Conservation (phyloP, 2,329 filamentous ascomycete genomes). For the Calonectria pseudoreteaudii region DNA sequence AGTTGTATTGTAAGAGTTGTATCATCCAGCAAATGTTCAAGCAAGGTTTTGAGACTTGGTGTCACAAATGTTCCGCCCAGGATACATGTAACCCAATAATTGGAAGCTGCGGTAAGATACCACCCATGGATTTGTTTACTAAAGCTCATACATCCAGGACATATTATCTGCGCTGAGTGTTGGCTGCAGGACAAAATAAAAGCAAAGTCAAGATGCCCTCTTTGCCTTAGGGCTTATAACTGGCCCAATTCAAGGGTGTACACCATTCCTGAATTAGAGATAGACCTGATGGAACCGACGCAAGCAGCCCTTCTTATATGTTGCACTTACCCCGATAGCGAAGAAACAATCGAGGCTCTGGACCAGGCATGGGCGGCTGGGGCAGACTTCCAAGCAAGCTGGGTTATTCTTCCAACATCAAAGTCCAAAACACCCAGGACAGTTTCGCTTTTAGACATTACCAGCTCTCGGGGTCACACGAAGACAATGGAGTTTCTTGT, state of each 20-base stretch:
- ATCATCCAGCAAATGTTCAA: background rate
- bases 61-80: background rate
- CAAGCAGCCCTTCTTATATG: background rate
- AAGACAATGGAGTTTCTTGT: background rate
- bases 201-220: background rate
- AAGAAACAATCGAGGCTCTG: background rate
- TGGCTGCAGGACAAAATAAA: background rate
- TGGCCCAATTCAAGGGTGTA: background rate
- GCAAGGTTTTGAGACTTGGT: background rate
- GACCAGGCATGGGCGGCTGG: background rate
- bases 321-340: background rate
- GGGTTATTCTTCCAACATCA: too few species aligned
- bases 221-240: background rate
- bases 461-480: background rate
- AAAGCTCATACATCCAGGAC: background rate
- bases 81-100: background rate
- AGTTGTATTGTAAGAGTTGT: background rate
- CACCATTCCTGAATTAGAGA: background rate
- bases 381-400: background rate
- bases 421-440: too few species aligned
- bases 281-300: background rate
- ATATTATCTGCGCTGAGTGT: background rate
- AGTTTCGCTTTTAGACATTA: background rate
- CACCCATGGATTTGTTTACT: background rate
- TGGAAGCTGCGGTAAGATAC: background rate